phyloP scores from a whole-genome alignment of 2,329 filamentous ascomycete genomes.

The Colletotrichum acutatum region DNA sequence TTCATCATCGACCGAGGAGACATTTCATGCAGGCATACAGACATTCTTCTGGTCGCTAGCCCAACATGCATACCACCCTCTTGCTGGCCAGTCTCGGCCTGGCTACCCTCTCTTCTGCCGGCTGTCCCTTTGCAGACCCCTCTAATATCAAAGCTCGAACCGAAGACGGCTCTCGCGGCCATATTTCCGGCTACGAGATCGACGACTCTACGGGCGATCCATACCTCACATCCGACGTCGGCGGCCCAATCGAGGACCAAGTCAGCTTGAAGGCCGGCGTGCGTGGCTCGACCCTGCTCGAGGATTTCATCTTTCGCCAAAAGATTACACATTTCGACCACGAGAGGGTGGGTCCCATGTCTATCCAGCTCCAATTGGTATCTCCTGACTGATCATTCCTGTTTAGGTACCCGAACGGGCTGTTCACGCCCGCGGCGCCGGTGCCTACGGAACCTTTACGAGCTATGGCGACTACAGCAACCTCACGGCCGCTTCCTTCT shows the following conservation, averaged over 20 bases:
- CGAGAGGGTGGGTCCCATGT: conserved; percentile 64
- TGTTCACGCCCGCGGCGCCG: conserved; percentile 77
- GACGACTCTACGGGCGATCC: conserved; percentile 60
- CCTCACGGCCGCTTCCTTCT: conserved; percentile 75
- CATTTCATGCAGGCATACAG: background rate
- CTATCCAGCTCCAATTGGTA: background rate
- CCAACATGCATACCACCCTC: conserved; percentile 27
- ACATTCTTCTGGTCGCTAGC: background rate
- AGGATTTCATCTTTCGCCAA: conserved; percentile 79
- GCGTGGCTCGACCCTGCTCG: conserved; percentile 74
- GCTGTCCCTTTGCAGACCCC: conserved; percentile 49
- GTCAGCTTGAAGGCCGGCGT: conserved; percentile 74
- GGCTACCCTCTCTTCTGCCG: conserved; percentile 35
- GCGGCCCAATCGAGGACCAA: conserved; percentile 75
- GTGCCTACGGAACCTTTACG: conserved; percentile 77
- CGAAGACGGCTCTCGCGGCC: conserved; percentile 42
- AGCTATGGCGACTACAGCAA: conserved; percentile 75
- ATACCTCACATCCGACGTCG: conserved; percentile 74
- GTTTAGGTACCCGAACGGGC: conserved; percentile 68
- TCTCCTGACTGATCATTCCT: conserved; percentile 31
- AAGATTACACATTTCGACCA: conserved; percentile 79
- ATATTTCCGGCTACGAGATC: conserved; percentile 51
- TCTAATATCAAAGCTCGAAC: conserved; percentile 22
- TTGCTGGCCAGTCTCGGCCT: conserved; percentile 40
- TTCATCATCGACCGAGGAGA: background rate